Base-by-base conservation (phyloP, 106 monocot genomes). In the Dendrobium chrysotoxum region DNA sequence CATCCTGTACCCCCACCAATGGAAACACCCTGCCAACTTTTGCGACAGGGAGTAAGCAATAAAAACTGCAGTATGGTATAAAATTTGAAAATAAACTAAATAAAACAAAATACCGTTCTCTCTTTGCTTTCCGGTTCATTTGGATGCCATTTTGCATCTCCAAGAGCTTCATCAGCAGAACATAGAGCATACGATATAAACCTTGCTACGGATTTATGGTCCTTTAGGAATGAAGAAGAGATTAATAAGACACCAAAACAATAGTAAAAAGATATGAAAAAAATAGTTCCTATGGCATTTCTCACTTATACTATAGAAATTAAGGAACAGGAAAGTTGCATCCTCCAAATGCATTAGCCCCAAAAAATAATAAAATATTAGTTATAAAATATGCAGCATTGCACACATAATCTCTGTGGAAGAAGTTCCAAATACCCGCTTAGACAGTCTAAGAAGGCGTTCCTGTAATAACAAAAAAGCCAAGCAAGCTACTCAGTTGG, bases 171-270 rank as follows among this genome's bases (percentile, higher is more conserved):
- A 83, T 95, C 95, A 74, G 91, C 81, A 57, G 95, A 86, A 91
- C 92, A 93, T 15, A 99, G 71, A 72, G 98, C 95, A 85, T 99
- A 99, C 26, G 95, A 82, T 87, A 99, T 93, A 87, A 95, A 99
- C 68, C 91, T 88, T 67, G 98, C 77, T 55, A 91, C 84, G 31
- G 95, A 91, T 85, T 82, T 93, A 79, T 90, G 82, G 81, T 99
- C 92, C 98, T 95, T 77, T 35, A 55, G 4, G 12, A n/a, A n/a
- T 21, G 81, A 64, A 79, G 38, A 77, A 79, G 40, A 26, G 28
- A 31, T 35, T 13, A 70, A 70, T 35, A 70, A 70, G 70, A 30
- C 25, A 70, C 25, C 13, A 16, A 70, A 70, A 61, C 0, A 61
- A 53, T 70, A 47, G 5, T 66, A 77, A 30, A 66, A 82, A 15